phyloP scores from a whole-genome alignment of 768 basidiomycete species.

The Agaricus subrufescens region DNA sequence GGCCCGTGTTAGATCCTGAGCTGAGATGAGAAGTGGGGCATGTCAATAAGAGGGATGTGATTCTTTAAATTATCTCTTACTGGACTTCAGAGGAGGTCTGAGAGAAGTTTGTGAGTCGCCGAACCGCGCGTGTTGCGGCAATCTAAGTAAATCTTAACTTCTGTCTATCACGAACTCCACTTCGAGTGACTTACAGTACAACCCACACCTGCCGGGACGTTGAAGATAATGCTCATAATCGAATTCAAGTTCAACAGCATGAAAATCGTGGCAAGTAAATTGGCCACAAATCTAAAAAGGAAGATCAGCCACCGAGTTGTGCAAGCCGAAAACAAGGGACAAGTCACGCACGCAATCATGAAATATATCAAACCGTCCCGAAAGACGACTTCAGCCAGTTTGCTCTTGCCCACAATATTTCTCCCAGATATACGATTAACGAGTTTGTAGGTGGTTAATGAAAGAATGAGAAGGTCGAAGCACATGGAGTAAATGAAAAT shows the following conservation, averaged over 20 bases:
- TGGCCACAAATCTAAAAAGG: conserved; percentile 35
- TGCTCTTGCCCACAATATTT: conserved; percentile 29
- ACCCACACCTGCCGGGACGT: conserved; percentile 56
- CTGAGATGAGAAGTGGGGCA: not conserved
- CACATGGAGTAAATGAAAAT: conserved; percentile 77
- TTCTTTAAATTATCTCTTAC: conserved; percentile 23
- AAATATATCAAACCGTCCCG: conserved; percentile 74
- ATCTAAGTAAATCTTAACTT: conserved; percentile 33
- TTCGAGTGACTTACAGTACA: conserved; percentile 37
- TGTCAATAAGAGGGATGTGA: not conserved
- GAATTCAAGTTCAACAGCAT: conserved; percentile 63
- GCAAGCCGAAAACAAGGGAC: too few species aligned
- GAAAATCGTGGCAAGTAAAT: conserved; percentile 48
- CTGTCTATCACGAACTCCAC: too few species aligned
- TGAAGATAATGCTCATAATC: conserved; percentile 64
- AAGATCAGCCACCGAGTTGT: not conserved
- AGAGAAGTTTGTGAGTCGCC: conserved; percentile 51
- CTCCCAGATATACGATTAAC: conserved; percentile 17
- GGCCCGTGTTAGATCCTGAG: not conserved
- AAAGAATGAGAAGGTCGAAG: conserved; percentile 61
- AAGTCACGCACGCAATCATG: conserved; percentile 51
- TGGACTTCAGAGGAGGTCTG: conserved; percentile 38
- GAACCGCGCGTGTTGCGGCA: conserved; percentile 55
- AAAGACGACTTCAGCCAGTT: conserved; percentile 61
- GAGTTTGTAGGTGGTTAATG: conserved; percentile 59